phyloP scores from a whole-genome alignment of 495 filamentous ascomycete species.

The Neurospora sp. region DNA sequence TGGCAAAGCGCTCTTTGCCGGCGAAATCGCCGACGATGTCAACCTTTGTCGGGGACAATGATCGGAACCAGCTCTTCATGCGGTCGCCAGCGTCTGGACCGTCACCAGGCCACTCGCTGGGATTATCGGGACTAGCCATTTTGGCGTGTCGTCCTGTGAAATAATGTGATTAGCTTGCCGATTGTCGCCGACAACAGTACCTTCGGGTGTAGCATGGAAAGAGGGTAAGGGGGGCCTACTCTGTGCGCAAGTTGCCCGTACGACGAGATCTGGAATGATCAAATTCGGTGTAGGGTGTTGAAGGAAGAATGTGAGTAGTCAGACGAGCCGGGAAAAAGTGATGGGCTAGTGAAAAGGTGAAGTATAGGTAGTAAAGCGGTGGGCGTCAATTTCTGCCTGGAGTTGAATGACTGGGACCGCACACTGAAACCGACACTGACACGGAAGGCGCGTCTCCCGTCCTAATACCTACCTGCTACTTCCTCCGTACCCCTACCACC shows the following conservation, averaged over 20 bases:
- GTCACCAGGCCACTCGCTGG: not conserved
- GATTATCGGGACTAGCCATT: not conserved
- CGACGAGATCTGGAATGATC: not conserved
- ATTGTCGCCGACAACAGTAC: not conserved
- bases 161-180: not conserved
- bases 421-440: not conserved
- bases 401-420: not conserved
- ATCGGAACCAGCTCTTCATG: not conserved
- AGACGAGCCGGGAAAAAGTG: not conserved
- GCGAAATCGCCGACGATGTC: slow-evolving; percentile 67
- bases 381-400: not conserved
- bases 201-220: not conserved
- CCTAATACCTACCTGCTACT: not conserved
- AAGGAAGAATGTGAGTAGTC: not conserved
- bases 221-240: not conserved
- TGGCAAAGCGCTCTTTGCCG: slow-evolving; percentile 57
- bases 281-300: not conserved
- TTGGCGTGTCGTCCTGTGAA: not conserved
- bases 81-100: not conserved
- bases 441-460: not conserved
- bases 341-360: not conserved
- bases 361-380: not conserved
- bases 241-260: not conserved
- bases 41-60: slow-evolving; percentile 21
- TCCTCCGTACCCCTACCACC: not conserved